Evolutionary conservation across 345 rosid genomes (phyloP).

Genomic region (Cardamine chenopodiifolia): DNA sequence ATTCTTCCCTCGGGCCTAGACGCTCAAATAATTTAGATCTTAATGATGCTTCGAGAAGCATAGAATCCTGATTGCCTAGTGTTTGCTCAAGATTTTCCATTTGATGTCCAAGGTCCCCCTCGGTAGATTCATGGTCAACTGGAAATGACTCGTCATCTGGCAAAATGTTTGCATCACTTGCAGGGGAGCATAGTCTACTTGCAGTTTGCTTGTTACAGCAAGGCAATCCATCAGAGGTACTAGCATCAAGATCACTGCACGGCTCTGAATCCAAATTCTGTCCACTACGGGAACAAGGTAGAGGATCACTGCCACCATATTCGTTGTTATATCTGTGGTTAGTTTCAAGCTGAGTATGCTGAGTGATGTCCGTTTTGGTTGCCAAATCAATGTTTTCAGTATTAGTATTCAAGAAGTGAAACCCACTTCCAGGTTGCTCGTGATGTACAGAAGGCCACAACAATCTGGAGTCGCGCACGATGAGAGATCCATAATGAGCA

Average conservation of each 20-base stretch:
- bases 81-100: constrained; percentile 42
- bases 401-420: constrained; percentile 43
- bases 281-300: constrained; percentile 45
- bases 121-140: constrained; percentile 50
- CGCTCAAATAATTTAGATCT: constrained; percentile 85
- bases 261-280: constrained; percentile 63
- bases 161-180: constrained; percentile 54
- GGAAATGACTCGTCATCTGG: constrained; percentile 66
- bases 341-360: constrained; percentile 40
- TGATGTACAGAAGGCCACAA: constrained; percentile 54
- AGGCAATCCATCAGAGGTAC: constrained; percentile 80
- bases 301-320: constrained; percentile 32
- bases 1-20: constrained; percentile 52
- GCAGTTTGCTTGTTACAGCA: constrained; percentile 50
- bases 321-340: constrained; percentile 31
- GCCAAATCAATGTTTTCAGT: constrained; percentile 48
- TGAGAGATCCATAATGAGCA: constrained; percentile 62
- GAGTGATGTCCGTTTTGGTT: constrained; percentile 52
- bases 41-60: constrained; percentile 79
- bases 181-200: constrained; percentile 56
- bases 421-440: constrained; percentile 47
- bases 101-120: constrained; percentile 44
- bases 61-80: constrained; percentile 51
- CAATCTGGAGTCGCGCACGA: constrained; percentile 61
- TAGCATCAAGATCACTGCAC: constrained; percentile 86